phyloP scores from a whole-genome alignment of 768 basidiomycete species.

The Lactarius akahatsu region DNA sequence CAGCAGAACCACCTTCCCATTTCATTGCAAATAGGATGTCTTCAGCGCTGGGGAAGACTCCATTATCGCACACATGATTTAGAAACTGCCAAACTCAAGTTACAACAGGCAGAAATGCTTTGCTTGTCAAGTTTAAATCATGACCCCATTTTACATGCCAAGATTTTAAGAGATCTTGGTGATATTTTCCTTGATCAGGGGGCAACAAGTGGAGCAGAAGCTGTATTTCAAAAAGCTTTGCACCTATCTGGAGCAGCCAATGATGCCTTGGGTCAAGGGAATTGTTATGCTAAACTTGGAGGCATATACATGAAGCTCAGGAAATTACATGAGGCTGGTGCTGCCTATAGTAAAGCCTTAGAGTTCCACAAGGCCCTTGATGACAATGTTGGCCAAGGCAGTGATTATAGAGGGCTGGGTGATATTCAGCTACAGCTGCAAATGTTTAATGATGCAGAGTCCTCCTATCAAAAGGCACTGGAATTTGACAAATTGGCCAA shows the following conservation, averaged over 20 bases:
- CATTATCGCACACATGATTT: not conserved
- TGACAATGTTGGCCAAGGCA: conserved; percentile 1
- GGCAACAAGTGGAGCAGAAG: not conserved
- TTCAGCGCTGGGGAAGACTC: conserved; percentile 1
- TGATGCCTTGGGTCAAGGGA: conserved; percentile 2
- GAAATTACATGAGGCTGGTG: not conserved
- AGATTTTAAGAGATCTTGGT: not conserved
- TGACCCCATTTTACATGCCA: not conserved
- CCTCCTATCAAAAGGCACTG: not conserved
- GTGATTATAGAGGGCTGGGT: conserved; percentile 4
- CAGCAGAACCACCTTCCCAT: not conserved
- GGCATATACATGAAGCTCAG: conserved; percentile 4
- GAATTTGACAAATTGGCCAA: conserved; percentile 6
- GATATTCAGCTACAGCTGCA: not conserved
- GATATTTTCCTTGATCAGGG: not conserved
- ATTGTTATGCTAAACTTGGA: conserved; percentile 3
- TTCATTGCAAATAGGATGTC: not conserved
- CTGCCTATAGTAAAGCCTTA: not conserved
- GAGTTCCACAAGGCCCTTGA: conserved; percentile 1
- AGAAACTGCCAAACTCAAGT: not conserved
- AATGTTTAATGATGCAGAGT: not conserved
- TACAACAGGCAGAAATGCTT: not conserved
- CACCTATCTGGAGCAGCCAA: not conserved
- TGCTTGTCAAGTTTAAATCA: not conserved
- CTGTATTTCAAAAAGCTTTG: not conserved